phyloP scores from a whole-genome alignment of 2,329 filamentous ascomycete genomes.

The Leptographium flavum region DNA sequence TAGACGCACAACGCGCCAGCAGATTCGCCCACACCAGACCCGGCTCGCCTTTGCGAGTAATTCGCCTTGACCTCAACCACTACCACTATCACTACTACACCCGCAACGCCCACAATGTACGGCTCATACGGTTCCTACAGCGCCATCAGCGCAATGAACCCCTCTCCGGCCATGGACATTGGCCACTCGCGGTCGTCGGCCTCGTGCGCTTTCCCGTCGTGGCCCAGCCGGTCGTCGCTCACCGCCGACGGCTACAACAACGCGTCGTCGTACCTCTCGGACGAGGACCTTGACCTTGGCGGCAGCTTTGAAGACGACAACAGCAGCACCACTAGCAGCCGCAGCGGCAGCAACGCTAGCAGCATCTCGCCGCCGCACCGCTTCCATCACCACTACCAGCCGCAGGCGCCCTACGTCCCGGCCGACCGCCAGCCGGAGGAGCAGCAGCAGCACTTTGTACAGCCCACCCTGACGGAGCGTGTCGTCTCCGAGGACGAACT shows the following conservation, averaged over 20 bases:
- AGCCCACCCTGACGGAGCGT: conserved; percentile 13
- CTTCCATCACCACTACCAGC: conserved; percentile 11
- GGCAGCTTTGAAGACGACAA: conserved; percentile 35
- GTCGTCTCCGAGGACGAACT: conserved; percentile 32
- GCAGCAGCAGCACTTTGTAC: conserved; percentile 11
- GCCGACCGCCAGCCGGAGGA: conserved; percentile 6
- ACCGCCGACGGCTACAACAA: conserved; percentile 27
- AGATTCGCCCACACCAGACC: background rate
- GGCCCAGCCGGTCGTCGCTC: conserved; percentile 41
- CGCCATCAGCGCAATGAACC: conserved; percentile 22
- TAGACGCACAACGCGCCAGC: no score
- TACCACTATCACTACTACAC: conserved; percentile 7
- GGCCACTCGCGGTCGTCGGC: conserved; percentile 20
- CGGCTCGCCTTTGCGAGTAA: background rate
- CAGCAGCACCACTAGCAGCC: conserved; percentile 26
- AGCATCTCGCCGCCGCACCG: conserved; percentile 22
- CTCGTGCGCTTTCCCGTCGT: conserved; percentile 42
- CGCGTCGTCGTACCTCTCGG: conserved; percentile 43
- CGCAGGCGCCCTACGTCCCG: conserved; percentile 7
- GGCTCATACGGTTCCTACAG: conserved; percentile 35
- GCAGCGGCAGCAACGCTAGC: conserved; percentile 30
- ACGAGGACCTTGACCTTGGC: conserved; percentile 47
- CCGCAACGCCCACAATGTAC: conserved; percentile 26
- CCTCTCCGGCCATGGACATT: conserved; percentile 32
- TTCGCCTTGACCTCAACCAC: conserved; percentile 8